Conservation (phyloP, 371 early-diverging fungal species). For the Antonospora locustae region DNA sequence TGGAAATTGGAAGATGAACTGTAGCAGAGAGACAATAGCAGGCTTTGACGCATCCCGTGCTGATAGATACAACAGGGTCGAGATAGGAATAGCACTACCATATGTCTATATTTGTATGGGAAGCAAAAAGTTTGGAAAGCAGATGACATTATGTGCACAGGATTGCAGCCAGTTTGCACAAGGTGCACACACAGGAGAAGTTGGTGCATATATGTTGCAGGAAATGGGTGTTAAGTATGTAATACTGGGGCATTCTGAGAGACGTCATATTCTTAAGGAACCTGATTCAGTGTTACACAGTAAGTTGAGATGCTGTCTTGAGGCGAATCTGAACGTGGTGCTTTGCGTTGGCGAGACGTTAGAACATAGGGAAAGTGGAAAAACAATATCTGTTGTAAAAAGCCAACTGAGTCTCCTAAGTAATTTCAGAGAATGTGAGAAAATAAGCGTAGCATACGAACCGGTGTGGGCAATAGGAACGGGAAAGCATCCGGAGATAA, state of each 20-base stretch:
- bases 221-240: conserved; percentile 81
- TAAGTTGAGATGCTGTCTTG: conserved; percentile 49
- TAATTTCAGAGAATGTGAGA: conserved; percentile 60
- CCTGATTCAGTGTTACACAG: conserved; percentile 57
- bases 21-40: conserved; percentile 21
- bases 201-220: conserved; percentile 79
- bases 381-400: conserved; percentile 70
- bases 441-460: conserved; percentile 92
- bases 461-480: conserved; percentile 99
- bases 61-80: conserved; percentile 6
- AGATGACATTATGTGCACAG: too few species aligned
- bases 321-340: conserved; percentile 72
- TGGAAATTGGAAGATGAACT: conserved; percentile 53
- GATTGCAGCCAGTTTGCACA: conserved; percentile 67
- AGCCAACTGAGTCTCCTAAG: conserved; percentile 68
- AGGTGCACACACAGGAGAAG: conserved; percentile 95
- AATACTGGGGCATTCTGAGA: conserved; percentile 95
- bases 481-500: conserved; percentile 82
- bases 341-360: conserved; percentile 90
- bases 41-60: conserved; percentile 1
- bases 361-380: conserved; percentile 71
- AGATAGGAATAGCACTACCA: conserved; percentile 41
- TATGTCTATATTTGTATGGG: conserved; percentile 31
- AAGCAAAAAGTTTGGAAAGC: not conserved
- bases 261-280: conserved; percentile 77